Evolutionary conservation across 148 eudicot species (phyloP).

Genomic region (Diospyros kaki): DNA sequence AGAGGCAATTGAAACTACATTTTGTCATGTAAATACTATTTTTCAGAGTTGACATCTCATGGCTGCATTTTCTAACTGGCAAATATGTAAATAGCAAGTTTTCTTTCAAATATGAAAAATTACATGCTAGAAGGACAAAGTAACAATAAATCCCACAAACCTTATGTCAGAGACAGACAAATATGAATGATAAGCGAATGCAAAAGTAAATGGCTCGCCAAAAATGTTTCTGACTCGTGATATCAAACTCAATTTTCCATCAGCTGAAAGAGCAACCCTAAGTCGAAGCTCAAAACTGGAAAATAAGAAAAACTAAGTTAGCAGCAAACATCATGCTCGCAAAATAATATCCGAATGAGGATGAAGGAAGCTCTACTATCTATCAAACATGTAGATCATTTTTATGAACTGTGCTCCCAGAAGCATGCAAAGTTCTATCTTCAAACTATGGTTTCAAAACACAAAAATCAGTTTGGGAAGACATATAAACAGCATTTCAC

Average conservation of each 20-base stretch:
- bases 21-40: not conserved
- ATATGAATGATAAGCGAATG: conserved; percentile 22
- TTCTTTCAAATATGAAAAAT: too few relatives aligned
- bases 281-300: conserved; percentile 21
- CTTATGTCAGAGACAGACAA: conserved; percentile 27
- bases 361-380: too few relatives aligned
- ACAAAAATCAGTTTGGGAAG: not conserved
- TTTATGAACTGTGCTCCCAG: not conserved
- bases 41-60: not conserved
- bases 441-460: not conserved
- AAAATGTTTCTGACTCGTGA: conserved; percentile 21
- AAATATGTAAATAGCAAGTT: too few relatives aligned
- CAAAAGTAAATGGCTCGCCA: conserved; percentile 17
- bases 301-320: conserved; percentile 11
- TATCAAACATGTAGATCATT: not conserved
- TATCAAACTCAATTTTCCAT: conserved; percentile 21
- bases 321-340: not conserved
- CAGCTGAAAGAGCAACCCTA: conserved; percentile 19
- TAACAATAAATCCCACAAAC: conserved; percentile 4
- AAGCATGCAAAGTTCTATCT: not conserved
- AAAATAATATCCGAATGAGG: not conserved
- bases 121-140: not conserved
- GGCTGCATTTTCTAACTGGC: not conserved
- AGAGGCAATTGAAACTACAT: too few relatives aligned
- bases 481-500: too few relatives aligned